Evolutionary conservation across 2,329 filamentous ascomycete species (phyloP).

Genomic region (Didymella segeticola): DNA sequence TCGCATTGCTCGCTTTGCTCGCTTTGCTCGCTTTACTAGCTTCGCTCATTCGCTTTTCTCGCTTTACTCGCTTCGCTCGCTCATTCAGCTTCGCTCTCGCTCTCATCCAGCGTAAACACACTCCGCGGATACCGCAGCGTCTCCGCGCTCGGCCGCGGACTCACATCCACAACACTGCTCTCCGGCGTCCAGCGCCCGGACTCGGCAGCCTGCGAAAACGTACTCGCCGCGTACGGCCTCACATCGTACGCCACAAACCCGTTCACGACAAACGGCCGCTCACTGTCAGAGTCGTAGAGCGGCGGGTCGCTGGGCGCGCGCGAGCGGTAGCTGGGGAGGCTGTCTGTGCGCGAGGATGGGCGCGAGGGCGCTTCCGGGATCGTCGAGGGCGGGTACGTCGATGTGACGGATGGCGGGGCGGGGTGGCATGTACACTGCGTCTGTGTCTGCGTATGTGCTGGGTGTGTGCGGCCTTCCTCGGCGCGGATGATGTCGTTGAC

Average conservation of each 20-base stretch:
- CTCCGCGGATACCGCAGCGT: slow-evolving; percentile 41
- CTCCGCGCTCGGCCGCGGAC: slow-evolving; percentile 47
- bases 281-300: slow-evolving; percentile 51
- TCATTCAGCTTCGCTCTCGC: slow-evolving; percentile 22
- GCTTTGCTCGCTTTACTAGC: neutral
- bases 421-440: slow-evolving; percentile 28
- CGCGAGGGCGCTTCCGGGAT: slow-evolving; percentile 44
- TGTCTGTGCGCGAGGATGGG: slow-evolving; percentile 47
- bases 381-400: slow-evolving; percentile 40
- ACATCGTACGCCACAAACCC: slow-evolving; percentile 52
- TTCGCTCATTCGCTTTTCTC: neutral
- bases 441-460: neutral
- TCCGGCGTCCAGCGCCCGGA: slow-evolving; percentile 47
- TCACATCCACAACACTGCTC: slow-evolving; percentile 49
- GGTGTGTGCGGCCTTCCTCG: slow-evolving; percentile 41
- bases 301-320: slow-evolving; percentile 48
- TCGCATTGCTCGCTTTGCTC: too few relatives aligned
- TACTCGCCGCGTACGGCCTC: slow-evolving; percentile 3
- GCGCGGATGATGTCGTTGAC: slow-evolving; percentile 58
- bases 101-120: slow-evolving; percentile 32
- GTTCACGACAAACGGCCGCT: slow-evolving; percentile 47
- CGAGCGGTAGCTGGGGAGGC: slow-evolving; percentile 55
- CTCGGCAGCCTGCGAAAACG: neutral
- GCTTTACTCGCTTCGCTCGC: too few relatives aligned
- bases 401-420: slow-evolving; percentile 36